Conservation (phyloP, 768 basidiomycete species). For the Tulasnella sp. region DNA sequence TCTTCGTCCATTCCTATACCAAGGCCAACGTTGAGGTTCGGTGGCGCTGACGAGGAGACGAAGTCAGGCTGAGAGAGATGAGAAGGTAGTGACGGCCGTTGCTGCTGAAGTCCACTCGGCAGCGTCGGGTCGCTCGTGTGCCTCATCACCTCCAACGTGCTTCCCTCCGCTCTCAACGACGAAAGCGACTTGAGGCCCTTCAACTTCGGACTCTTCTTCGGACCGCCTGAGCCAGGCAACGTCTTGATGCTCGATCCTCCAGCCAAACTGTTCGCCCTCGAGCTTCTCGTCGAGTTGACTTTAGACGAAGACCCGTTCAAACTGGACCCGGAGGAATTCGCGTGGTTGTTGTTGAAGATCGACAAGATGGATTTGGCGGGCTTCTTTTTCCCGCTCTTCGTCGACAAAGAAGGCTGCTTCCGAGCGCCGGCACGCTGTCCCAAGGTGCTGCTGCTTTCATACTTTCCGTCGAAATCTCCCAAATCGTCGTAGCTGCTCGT, state of each 20-base stretch:
- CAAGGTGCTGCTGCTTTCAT: constrained; percentile 40
- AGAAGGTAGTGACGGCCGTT: neutral
- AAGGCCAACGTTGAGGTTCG: neutral
- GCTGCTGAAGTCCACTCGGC: neutral
- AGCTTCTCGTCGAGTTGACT: neutral
- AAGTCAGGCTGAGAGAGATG: neutral
- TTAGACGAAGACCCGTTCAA: neutral
- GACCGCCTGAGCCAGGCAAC: neutral
- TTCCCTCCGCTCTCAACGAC: neutral
- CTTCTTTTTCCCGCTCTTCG: constrained; percentile 12
- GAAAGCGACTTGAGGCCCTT: constrained; percentile 10
- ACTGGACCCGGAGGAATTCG: neutral
- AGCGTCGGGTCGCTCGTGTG: neutral
- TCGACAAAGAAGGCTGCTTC: neutral
- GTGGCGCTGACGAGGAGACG: neutral
- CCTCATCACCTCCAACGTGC: neutral
- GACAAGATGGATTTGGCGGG: constrained; percentile 1
- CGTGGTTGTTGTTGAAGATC: constrained; percentile 3
- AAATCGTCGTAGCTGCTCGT: constrained; percentile 85
- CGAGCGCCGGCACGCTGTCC: neutral
- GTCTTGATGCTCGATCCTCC: neutral
- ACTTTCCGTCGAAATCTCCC: constrained; percentile 75
- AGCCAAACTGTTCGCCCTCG: constrained; percentile 7
- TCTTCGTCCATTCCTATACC: constrained; percentile 4
- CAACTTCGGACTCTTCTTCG: constrained; percentile 6